Percentiles rank a stretch among this genome's conserved stretches.
phyloP scores from a whole-genome alignment of 208 protist species.

The Vickermania spadyakhi region DNA sequence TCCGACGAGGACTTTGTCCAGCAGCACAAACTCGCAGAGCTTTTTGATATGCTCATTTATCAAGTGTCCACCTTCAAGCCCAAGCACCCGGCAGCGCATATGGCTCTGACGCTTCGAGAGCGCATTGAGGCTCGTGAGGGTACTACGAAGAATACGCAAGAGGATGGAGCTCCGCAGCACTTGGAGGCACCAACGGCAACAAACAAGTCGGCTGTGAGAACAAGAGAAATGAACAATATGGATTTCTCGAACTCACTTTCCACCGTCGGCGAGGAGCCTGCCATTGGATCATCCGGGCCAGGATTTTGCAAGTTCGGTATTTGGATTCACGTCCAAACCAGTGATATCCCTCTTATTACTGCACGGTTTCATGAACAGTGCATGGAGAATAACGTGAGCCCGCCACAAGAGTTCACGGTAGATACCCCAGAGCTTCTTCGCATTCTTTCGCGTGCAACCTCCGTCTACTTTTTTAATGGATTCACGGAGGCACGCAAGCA shows the following conservation, averaged over 20 bases:
- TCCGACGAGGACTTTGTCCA: neutral
- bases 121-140: conserved; percentile 1
- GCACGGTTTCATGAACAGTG: neutral
- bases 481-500: conserved; percentile 4
- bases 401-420: conserved; percentile 1
- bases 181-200: neutral
- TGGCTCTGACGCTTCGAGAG: neutral
- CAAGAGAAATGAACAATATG: neutral
- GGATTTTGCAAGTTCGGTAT: conserved; percentile 1
- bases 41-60: conserved; percentile 5
- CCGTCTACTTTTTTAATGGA: neutral
- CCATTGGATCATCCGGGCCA: neutral
- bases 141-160: neutral
- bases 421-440: neutral
- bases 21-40: conserved; percentile 1
- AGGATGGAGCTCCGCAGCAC: neutral
- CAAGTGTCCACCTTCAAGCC: neutral
- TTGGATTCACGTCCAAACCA: conserved; percentile 4
- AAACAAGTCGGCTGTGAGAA: neutral
- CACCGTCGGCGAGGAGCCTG: conserved; percentile 1
- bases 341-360: conserved; percentile 1
- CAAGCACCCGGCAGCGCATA: neutral
- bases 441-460: conserved; percentile 1
- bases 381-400: neutral
- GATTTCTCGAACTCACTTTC: neutral